These are phyloP conservation scores for Iris pallida DNA, from an alignment of 116 monocot species.

Conservation along the genomic window DNA sequence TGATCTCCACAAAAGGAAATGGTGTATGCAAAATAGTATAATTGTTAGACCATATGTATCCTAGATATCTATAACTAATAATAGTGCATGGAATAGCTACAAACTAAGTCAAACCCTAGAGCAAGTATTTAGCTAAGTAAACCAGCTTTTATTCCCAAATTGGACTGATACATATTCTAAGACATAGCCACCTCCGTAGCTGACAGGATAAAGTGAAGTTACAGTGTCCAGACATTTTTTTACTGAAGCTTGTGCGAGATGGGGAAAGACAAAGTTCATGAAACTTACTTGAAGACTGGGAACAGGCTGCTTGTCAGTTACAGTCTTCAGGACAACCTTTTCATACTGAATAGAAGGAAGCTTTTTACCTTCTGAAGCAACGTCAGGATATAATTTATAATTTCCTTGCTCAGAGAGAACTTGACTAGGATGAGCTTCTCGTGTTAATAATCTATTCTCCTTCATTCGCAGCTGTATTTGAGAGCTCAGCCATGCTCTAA, in stretches of 20 bases:
- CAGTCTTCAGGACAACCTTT: slow-evolving; percentile 32
- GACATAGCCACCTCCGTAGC: background rate
- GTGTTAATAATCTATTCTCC: slow-evolving; percentile 8
- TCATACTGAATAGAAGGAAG: slow-evolving; percentile 32
- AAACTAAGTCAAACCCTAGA: background rate
- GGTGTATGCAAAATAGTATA: no score
- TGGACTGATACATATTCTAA: background rate
- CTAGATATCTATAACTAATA: no score
- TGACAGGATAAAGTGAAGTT: background rate
- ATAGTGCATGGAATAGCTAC: no score
- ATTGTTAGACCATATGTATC: no score
- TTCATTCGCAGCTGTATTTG: slow-evolving; percentile 2
- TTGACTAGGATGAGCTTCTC: slow-evolving; percentile 5
- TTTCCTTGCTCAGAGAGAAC: slow-evolving; percentile 8
- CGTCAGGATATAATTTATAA: background rate
- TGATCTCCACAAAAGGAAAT: no score
- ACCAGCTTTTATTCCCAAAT: background rate
- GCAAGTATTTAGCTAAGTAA: background rate
- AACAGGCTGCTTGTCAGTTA: slow-evolving; percentile 9
- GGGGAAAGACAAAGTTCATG: no score
- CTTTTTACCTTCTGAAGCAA: background rate
- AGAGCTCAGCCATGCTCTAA: slow-evolving; percentile 5
- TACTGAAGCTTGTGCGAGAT: no score
- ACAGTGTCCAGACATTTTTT: background rate
- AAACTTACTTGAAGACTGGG: slow-evolving; percentile 33